Conservation (phyloP, 2,329 filamentous ascomycete species). For the Exophiala sideris region DNA sequence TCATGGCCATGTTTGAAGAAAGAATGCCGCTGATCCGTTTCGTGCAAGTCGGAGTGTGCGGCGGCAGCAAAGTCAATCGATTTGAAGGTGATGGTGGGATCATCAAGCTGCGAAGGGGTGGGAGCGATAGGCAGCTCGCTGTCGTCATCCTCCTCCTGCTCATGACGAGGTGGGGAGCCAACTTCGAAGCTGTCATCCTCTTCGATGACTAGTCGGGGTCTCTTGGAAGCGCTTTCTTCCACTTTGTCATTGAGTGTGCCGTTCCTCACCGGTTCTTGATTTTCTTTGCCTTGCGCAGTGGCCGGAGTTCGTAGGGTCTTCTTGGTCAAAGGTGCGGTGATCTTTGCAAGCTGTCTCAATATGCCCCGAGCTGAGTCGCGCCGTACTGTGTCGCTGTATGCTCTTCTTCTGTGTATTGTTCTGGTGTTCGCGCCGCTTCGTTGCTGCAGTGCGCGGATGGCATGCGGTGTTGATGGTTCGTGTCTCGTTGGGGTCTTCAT, state of each 20-base stretch:
- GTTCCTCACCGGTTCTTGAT: constrained; percentile 35
- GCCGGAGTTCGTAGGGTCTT: constrained; percentile 48
- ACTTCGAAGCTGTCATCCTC: constrained; percentile 38
- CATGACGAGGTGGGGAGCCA: constrained; percentile 40
- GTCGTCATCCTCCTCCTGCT: constrained; percentile 45
- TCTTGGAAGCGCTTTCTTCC: constrained; percentile 43
- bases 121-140: constrained; percentile 36
- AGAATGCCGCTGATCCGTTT: constrained; percentile 35
- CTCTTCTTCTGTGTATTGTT: constrained; percentile 23
- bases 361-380: constrained; percentile 56
- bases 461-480: constrained; percentile 55
- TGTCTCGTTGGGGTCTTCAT: constrained; percentile 32
- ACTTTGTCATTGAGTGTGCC: constrained; percentile 41
- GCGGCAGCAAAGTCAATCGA: constrained; percentile 21
- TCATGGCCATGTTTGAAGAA: constrained; percentile 43
- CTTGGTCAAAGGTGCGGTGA: constrained; percentile 50
- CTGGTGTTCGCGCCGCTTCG: constrained; percentile 32
- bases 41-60: neutral
- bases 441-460: constrained; percentile 53
- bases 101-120: constrained; percentile 23
- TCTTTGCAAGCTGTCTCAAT: constrained; percentile 51
- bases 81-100: constrained; percentile 26
- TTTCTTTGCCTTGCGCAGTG: constrained; percentile 31
- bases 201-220: constrained; percentile 41
- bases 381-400: constrained; percentile 34